Evolutionary conservation across 176 grass and related monocot species (phyloP), one percentile per base, ranked within the genome.

Genomic region (Hordeum marinum): DNA sequence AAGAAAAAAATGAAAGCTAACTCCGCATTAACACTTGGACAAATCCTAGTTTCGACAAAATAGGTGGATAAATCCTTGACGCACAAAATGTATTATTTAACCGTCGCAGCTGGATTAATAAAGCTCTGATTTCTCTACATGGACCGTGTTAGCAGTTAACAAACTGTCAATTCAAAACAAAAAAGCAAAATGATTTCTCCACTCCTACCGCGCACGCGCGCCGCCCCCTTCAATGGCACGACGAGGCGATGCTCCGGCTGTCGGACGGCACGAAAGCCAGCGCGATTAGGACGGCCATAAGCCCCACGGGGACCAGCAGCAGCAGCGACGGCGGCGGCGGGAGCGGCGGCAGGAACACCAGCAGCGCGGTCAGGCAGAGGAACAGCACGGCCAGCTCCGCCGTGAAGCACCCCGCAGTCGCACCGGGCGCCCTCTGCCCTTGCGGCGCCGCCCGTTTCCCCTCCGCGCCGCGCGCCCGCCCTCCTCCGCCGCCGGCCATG

Each of bases 321-420:
- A 92, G 39, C 68, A 63, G 12, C 27, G 31, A 34, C 69, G 91
- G 87, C 63, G 91, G 91, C 24, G 91, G 87, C 72, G 91, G 87
- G 27, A 92, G 88, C 59, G 91, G 81, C 21, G 87, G 91, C 78
- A 92, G 48, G 82, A 90, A 29, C 85, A 90, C 72, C 42, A 92
- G 87, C 82, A 84, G 82, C 82, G 91, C 81, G 58, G 77, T 82
- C 26, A 92, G 81, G 69, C 70, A 81, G 23, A 84, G 12, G 57
- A 92, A 86, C 58, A 90, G 55, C 70, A 27, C 62, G 31, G 73
- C 55, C 81, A 86, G 82, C 39, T 80, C 65, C 36, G 24, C 43
- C 39, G 87, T 92, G 87, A 92, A 92, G 82, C 90, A 87, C 3
- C 63, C 72, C 50, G 17, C 55, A 1, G 40, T 21, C 21, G 31